Percentiles rank a stretch among this genome's conserved stretches.
Conservation (phyloP, 139 green algal genomes). For the Trebouxia sp. region DNA sequence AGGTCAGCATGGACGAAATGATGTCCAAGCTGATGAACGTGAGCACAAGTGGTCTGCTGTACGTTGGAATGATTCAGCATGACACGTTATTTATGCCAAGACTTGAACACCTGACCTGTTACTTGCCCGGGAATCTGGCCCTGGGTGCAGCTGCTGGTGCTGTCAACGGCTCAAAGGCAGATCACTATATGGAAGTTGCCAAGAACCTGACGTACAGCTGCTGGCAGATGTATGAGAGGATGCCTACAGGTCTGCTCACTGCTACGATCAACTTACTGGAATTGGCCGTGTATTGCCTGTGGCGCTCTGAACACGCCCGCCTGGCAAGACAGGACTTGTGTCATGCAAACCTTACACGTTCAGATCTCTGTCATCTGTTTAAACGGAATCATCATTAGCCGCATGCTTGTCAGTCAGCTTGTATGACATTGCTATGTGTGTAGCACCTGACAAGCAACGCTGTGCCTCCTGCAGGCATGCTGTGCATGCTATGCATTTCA, state of each 20-base stretch:
- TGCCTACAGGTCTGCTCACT: constrained; percentile 20
- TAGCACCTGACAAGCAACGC: too few species aligned
- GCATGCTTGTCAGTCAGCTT: too few species aligned
- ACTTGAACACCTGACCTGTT: constrained; percentile 79
- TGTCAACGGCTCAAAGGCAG: constrained; percentile 45
- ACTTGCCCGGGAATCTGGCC: constrained; percentile 70
- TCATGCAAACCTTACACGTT: too few species aligned
- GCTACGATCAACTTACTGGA: too few species aligned
- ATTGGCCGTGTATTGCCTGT: too few species aligned
- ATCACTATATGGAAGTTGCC: constrained; percentile 55
- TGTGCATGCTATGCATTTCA: too few species aligned
- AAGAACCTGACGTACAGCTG: constrained; percentile 55
- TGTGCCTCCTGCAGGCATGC: too few species aligned
- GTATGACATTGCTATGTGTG: too few species aligned
- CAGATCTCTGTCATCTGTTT: neutral
- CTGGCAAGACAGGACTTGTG: too few species aligned
- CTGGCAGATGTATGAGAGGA: constrained; percentile 63
- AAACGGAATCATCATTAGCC: neutral
- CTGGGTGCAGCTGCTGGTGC: constrained; percentile 55
- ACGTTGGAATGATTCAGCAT: constrained; percentile 18
- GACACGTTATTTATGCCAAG: neutral
- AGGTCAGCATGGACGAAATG: constrained; percentile 44
- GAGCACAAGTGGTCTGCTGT: neutral
- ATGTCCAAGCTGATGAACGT: constrained; percentile 28
- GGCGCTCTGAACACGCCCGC: too few species aligned